These are phyloP conservation scores for Salix brachista DNA, from an alignment of 345 rosid genomes.

Conservation along the genomic window DNA sequence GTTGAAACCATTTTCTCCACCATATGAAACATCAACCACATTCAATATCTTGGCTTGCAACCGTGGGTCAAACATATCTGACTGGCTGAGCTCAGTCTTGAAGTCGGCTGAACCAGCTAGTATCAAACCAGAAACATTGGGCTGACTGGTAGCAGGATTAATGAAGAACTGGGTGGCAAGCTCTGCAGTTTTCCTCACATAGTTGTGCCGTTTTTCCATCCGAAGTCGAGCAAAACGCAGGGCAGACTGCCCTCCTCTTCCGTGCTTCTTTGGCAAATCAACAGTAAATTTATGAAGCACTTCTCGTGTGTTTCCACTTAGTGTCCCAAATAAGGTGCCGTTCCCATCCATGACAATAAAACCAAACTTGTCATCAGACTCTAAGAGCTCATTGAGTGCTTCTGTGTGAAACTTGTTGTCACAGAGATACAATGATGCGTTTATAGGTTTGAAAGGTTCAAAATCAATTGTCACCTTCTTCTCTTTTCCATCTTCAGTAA, in stretches of 20 bases:
- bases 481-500: constrained; percentile 41
- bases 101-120: constrained; percentile 38
- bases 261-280: constrained; percentile 44
- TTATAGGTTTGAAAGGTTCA: constrained; percentile 38
- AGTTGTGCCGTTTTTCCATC: constrained; percentile 32
- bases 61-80: constrained; percentile 33
- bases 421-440: constrained; percentile 37
- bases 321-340: constrained; percentile 41
- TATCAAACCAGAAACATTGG: constrained; percentile 28
- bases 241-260: constrained; percentile 51
- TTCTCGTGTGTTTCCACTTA: constrained; percentile 37
- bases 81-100: constrained; percentile 35
- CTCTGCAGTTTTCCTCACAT: constrained; percentile 40
- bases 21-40: constrained; percentile 29
- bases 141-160: constrained; percentile 23
- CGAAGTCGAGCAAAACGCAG: constrained; percentile 39
- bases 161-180: constrained; percentile 31
- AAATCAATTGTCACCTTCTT: constrained; percentile 41
- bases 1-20: constrained; percentile 30
- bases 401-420: constrained; percentile 29
- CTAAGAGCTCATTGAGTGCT: constrained; percentile 20
- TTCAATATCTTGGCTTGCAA: constrained; percentile 29
- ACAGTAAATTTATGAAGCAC: constrained; percentile 38
- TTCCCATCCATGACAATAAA: constrained; percentile 40
- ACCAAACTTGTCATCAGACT: constrained; percentile 26